These are phyloP conservation scores for Neoboletus subvelutipes DNA, from an alignment of 768 basidiomycete genomes.

Conservation along the genomic window DNA sequence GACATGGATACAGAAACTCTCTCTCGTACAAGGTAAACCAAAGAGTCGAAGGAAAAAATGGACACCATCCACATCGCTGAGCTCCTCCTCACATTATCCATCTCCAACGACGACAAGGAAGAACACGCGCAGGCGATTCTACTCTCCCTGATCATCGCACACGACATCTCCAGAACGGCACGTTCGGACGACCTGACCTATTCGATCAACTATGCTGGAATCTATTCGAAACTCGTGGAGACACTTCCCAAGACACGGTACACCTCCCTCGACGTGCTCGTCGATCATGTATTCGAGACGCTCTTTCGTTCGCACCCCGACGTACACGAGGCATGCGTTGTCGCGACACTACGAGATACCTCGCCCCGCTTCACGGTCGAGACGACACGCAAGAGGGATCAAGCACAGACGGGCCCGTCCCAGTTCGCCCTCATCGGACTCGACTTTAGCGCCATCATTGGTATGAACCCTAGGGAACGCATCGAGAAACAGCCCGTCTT, in stretches of 20 bases:
- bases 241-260: constrained; percentile 31
- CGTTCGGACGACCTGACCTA: constrained; percentile 50
- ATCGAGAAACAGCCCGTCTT: constrained; percentile 59
- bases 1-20: background rate
- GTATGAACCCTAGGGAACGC: constrained; percentile 68
- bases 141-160: constrained; percentile 48
- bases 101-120: constrained; percentile 37
- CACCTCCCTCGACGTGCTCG: constrained; percentile 46
- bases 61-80: constrained; percentile 50
- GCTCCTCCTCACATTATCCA: constrained; percentile 41
- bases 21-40: background rate
- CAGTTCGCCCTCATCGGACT: constrained; percentile 39
- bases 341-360: constrained; percentile 48
- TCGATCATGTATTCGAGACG: constrained; percentile 38
- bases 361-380: constrained; percentile 45
- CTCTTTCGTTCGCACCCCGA: constrained; percentile 37
- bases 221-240: constrained; percentile 31
- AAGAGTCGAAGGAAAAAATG: background rate
- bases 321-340: constrained; percentile 41
- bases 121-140: constrained; percentile 49
- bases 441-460: constrained; percentile 55
- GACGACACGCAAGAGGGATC: constrained; percentile 31
- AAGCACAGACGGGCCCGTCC: constrained; percentile 16
- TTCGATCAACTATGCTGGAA: constrained; percentile 64
- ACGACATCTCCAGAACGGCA: constrained; percentile 52